Percentiles rank a stretch among this genome's conserved stretches.
These are phyloP conservation scores for Pyrus hybrid DNA, from an alignment of 331 rosid species.

Conservation along the genomic window DNA sequence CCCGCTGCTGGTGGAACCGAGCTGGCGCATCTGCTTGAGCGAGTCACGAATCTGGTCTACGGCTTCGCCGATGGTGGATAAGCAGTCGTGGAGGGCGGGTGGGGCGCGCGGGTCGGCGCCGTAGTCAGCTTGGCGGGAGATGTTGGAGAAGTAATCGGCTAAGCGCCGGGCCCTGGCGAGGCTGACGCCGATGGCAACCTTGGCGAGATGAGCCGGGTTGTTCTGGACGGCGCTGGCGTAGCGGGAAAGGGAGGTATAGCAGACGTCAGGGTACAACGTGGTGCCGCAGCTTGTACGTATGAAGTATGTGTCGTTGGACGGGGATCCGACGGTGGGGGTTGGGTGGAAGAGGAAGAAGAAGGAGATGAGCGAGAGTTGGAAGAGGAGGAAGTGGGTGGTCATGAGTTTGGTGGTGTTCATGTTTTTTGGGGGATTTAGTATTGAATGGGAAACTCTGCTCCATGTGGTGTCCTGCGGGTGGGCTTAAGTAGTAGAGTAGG, in stretches of 20 bases:
- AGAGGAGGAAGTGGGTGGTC: not conserved
- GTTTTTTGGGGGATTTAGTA: not conserved
- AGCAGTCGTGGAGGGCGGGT: conserved; percentile 79
- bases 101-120: conserved; percentile 32
- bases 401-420: not conserved
- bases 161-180: conserved; percentile 47
- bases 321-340: not conserved
- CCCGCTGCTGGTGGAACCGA: conserved; percentile 21
- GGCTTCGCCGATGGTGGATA: conserved; percentile 70
- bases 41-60: conserved; percentile 83
- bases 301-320: conserved; percentile 30
- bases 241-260: conserved; percentile 80
- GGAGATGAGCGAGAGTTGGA: not conserved
- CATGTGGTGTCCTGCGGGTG: too few species aligned
- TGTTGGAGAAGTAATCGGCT: conserved; percentile 52
- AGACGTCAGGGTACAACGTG: conserved; percentile 83
- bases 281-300: conserved; percentile 70
- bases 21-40: conserved; percentile 67
- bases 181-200: conserved; percentile 59
- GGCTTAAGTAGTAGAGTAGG: too few species aligned
- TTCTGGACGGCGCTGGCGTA: conserved; percentile 69
- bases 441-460: too few species aligned
- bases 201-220: conserved; percentile 71
- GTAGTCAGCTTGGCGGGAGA: conserved; percentile 56
- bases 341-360: not conserved